Percentiles rank a stretch among this genome's conserved stretches.
Conservation (phyloP, 2,329 filamentous ascomycete species). For the Fonsecaea multimorphosa region DNA sequence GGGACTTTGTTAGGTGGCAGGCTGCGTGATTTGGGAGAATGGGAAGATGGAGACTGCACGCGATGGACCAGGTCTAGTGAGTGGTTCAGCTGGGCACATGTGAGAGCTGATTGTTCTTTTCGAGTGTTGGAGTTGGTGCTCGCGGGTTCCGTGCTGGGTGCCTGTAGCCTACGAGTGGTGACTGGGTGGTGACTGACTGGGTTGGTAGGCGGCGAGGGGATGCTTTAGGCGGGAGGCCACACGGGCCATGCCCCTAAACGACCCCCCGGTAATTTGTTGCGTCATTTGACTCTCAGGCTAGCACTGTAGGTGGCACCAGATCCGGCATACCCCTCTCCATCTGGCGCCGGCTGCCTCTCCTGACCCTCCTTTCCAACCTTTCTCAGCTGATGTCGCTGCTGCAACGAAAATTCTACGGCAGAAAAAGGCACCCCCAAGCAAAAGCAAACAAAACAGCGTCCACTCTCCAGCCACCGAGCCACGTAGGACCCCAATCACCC, state of each 20-base stretch:
- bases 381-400: not conserved
- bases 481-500: constrained; percentile 2
- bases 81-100: constrained; percentile 4
- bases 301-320: too few relatives aligned
- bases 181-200: not conserved
- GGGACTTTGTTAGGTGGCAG: not conserved
- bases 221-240: not conserved
- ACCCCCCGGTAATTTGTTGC: not conserved
- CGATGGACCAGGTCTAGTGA: not conserved
- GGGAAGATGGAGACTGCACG: not conserved
- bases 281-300: not conserved
- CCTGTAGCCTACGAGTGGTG: not conserved
- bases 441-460: not conserved
- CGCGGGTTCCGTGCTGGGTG: too few relatives aligned
- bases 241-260: not conserved
- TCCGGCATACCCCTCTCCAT: not conserved
- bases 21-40: constrained; percentile 3
- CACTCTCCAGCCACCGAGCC: not conserved
- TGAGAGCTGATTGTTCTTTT: not conserved
- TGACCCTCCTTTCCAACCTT: not conserved
- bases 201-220: not conserved
- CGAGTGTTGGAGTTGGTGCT: not conserved
- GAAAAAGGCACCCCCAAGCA: not conserved
- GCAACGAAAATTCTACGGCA: constrained; percentile 1
- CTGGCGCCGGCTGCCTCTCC: not conserved